These are phyloP conservation scores for Aristolochia contorta DNA, from an alignment of 164 flowering plant species.

Conservation along the genomic window DNA sequence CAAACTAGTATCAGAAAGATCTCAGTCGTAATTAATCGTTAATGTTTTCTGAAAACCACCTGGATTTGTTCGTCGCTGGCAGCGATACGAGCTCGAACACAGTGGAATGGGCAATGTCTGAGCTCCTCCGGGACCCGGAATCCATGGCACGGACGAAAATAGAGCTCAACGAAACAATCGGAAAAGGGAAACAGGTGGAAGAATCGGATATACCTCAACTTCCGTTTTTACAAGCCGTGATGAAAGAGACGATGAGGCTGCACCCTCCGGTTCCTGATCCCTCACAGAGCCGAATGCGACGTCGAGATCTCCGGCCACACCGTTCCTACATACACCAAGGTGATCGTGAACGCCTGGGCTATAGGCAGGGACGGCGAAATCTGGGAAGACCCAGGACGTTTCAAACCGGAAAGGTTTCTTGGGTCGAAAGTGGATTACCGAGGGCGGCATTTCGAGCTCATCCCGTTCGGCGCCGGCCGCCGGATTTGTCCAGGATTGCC, in stretches of 20 bases:
- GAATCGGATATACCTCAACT: conserved; percentile 14
- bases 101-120: conserved; percentile 7
- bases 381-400: conserved; percentile 21
- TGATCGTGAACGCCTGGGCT: conserved; percentile 31
- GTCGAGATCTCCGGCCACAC: conserved; percentile 21
- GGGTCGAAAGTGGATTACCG: background rate
- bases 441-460: conserved; percentile 4
- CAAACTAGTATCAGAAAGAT: too few species aligned
- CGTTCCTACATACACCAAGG: conserved; percentile 25
- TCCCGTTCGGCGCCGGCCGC: conserved; percentile 17
- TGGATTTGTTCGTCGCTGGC: background rate
- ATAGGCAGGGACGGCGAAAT: conserved; percentile 21
- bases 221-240: conserved; percentile 14
- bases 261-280: conserved; percentile 17
- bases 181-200: background rate
- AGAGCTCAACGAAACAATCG: background rate
- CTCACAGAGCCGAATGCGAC: conserved; percentile 15
- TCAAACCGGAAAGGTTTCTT: conserved; percentile 31
- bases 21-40: background rate
- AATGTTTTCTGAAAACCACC: background rate
- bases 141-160: background rate
- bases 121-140: conserved; percentile 2
- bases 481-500: conserved; percentile 14
- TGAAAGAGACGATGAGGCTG: conserved; percentile 12
- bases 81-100: conserved; percentile 1